Percentiles rank a stretch among this genome's conserved stretches.
phyloP scores from a whole-genome alignment of 2,329 filamentous ascomycete species.

The Plenodomus lindquistii region DNA sequence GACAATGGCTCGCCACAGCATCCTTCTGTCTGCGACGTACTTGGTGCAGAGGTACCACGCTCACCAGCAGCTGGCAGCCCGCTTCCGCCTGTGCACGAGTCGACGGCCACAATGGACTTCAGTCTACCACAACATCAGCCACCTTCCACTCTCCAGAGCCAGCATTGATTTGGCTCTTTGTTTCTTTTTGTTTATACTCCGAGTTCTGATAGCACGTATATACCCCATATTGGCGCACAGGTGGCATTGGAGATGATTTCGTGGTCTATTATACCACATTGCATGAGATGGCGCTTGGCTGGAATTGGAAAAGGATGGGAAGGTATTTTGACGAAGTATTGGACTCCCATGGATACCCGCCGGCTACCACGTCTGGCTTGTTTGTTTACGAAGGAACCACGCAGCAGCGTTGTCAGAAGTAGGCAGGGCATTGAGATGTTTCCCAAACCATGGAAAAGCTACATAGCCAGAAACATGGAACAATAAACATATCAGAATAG shows the following conservation, averaged over 20 bases:
- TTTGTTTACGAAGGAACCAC: constrained; percentile 11
- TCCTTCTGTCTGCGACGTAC: constrained; percentile 4
- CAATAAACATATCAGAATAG: background rate
- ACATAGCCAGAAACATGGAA: background rate
- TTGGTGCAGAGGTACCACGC: constrained; percentile 20
- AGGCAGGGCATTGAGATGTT: background rate
- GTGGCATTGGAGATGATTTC: constrained; percentile 7
- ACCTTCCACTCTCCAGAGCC: constrained; percentile 38
- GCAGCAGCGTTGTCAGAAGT: background rate
- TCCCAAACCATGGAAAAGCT: background rate
- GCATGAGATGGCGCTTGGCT: constrained; percentile 29
- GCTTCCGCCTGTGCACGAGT: constrained; percentile 3
- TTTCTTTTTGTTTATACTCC: constrained; percentile 27
- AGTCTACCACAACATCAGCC: constrained; percentile 10
- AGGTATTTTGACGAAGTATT: constrained; percentile 13
- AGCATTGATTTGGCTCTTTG: constrained; percentile 11
- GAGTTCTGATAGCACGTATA: constrained; percentile 26
- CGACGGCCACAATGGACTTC: constrained; percentile 8
- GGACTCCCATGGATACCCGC: constrained; percentile 34
- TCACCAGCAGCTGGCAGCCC: background rate
- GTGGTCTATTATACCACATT: constrained; percentile 19
- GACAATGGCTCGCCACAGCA: background rate
- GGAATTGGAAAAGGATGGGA: constrained; percentile 15
- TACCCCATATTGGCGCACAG: constrained; percentile 29
- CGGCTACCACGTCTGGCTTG: constrained; percentile 26